These are phyloP conservation scores for Fomitopsis betulina DNA, from an alignment of 1,284 basidiomycete genomes.

Conservation along the genomic window DNA sequence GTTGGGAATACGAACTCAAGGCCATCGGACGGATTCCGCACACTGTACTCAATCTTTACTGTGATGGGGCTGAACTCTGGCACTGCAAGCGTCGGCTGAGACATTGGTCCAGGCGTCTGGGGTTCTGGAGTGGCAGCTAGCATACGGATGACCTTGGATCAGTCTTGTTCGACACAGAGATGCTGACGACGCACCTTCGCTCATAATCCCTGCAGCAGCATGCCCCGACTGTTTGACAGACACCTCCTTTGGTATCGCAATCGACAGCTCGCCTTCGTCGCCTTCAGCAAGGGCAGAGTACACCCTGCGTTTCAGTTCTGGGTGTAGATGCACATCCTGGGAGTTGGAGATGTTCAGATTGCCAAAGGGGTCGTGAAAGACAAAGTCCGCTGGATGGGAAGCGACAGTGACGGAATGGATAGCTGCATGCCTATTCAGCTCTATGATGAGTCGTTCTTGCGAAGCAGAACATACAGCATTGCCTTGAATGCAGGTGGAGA, in stretches of 20 bases:
- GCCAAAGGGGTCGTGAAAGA: slow-evolving; percentile 72
- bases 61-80: slow-evolving; percentile 77
- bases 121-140: slow-evolving; percentile 75
- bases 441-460: neutral
- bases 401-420: slow-evolving; percentile 73
- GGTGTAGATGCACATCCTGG: slow-evolving; percentile 85
- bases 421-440: slow-evolving; percentile 35
- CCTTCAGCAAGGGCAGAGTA: slow-evolving; percentile 88
- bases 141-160: slow-evolving; percentile 1
- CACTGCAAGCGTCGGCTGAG: slow-evolving; percentile 36
- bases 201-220: slow-evolving; percentile 34
- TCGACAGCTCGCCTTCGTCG: slow-evolving; percentile 92
- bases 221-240: slow-evolving; percentile 58
- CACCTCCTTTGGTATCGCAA: slow-evolving; percentile 83
- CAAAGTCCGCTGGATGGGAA: slow-evolving; percentile 67
- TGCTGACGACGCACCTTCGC: slow-evolving; percentile 38
- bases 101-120: slow-evolving; percentile 54
- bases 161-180: neutral
- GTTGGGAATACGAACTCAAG: slow-evolving; percentile 81
- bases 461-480: slow-evolving; percentile 60
- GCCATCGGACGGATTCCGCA: slow-evolving; percentile 82
- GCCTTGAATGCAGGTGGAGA: slow-evolving; percentile 81
- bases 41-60: slow-evolving; percentile 75
- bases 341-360: slow-evolving; percentile 67
- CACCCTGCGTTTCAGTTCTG: slow-evolving; percentile 90